Evolutionary conservation across 768 basidiomycete genomes (phyloP), one percentile per base, ranked within the genome.

Genomic region (Psilocybe cyanescens): DNA sequence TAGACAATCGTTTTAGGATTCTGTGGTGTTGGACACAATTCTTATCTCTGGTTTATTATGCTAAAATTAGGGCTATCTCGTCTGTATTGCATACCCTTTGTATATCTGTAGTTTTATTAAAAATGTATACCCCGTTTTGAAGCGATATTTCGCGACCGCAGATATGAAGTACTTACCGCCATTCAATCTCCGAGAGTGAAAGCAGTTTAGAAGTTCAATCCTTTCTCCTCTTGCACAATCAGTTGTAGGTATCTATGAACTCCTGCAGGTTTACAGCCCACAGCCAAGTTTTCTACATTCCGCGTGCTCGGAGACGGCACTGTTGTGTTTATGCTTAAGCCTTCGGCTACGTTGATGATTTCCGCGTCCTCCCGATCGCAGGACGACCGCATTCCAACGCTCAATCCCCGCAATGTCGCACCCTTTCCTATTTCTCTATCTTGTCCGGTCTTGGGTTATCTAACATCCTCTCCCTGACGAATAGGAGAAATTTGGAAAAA

Each of bases 391-490:
- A 17, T 16, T 45, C n/a, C 19, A 50, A 50, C 60, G 60, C 62
- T 49, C 57, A 64, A 64, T 57, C 63, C 33, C 63, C 63, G 63
- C 63, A 60, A 47, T 35, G 28, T 24, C 31, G 19, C 17, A 39
- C 37, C 11, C 49, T 61, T 24, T 17, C 49, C 17, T 28, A 17
- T 29, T 14, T 49, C 29, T 56, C 9, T 30, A 5, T 51, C 28
- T 44, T 51, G 14, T 17, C 19, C 33, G 28, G 14, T 53, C 4
- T 33, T 53, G 31, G 8, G 29, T 53, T 35, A 28, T n/a, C 9
- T 37, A 4, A 31, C 4, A 14, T 16, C 6, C 50, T 53, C 19
- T 31, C 31, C 31, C 35, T 33, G 33, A 33, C 33, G 51, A 53
- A 53, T 49, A n/a, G 50, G 51, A 53, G 33, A 53, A 51, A 30